Percentiles rank a stretch among this genome's conserved stretches.
Evolutionary conservation across 371 early-diverging fungal genomes (phyloP).

Genomic region (Basidiobolus meristosporus): DNA sequence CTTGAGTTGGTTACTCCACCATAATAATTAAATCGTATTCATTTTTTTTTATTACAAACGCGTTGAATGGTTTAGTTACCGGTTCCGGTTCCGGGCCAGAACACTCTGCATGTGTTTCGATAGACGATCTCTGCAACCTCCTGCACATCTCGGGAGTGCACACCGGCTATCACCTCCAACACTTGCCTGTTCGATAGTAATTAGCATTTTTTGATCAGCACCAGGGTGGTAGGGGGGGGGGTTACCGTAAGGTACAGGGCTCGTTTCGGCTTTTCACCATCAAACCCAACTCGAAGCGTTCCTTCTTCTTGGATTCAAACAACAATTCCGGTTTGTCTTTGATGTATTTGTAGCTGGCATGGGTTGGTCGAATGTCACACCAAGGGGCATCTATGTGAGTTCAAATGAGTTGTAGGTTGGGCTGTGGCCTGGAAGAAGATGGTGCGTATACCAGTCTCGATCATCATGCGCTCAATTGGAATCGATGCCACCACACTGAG

Average conservation of each 20-base stretch:
- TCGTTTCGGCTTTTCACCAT: constrained; percentile 79
- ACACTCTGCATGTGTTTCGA: constrained; percentile 31
- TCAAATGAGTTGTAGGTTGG: no score
- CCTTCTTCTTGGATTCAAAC: constrained; percentile 33
- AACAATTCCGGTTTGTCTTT: constrained; percentile 1
- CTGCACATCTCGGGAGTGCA: constrained; percentile 21
- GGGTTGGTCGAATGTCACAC: constrained; percentile 86
- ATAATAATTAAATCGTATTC: no score
- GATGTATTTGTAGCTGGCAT: constrained; percentile 33
- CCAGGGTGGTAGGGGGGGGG: constrained; percentile 2
- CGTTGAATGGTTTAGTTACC: no score
- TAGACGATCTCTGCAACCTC: constrained; percentile 30
- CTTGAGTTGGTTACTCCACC: no score
- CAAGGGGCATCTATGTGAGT: constrained; percentile 82
- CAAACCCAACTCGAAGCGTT: constrained; percentile 43
- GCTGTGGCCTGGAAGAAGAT: no score
- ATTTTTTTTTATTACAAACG: no score
- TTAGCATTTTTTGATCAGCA: background rate
- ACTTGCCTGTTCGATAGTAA: constrained; percentile 22
- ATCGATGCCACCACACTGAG: constrained; percentile 57
- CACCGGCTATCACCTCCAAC: constrained; percentile 26
- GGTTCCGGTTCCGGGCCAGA: constrained; percentile 2
- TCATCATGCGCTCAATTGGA: constrained; percentile 65
- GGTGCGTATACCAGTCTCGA: constrained; percentile 60
- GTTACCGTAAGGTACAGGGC: constrained; percentile 53